phyloP scores from a whole-genome alignment of 257 asterid species.

The Penstemon newberryi region DNA sequence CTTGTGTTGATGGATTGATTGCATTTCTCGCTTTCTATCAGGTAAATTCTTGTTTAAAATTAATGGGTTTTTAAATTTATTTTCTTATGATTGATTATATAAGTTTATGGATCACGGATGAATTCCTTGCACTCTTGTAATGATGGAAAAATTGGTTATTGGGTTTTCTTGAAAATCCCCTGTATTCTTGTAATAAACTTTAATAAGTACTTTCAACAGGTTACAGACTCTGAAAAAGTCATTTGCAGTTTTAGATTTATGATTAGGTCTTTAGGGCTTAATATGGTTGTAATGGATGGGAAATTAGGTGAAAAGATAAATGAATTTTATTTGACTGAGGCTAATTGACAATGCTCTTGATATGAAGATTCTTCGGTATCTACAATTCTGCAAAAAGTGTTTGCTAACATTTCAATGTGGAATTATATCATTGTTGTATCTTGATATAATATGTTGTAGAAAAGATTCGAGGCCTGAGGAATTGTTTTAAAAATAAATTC shows the following conservation, averaged over 20 bases:
- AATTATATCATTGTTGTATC: background rate
- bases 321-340: background rate
- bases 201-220: too few relatives aligned
- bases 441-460: background rate
- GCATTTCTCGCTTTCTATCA: constrained; percentile 68
- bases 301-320: background rate
- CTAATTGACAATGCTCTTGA: constrained; percentile 3
- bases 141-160: background rate
- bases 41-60: constrained; percentile 35
- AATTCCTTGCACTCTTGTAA: background rate
- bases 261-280: background rate
- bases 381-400: constrained; percentile 12
- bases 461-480: background rate
- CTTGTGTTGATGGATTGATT: constrained; percentile 64
- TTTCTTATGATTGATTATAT: background rate
- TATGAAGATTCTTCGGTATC: background rate
- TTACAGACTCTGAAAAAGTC: too few relatives aligned
- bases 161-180: background rate
- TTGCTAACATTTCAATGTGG: background rate
- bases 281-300: constrained; percentile 5
- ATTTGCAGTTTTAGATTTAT: background rate
- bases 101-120: background rate
- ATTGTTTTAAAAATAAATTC: too few relatives aligned
- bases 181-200: too few relatives aligned
- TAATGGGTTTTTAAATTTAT: constrained; percentile 5